phyloP scores from a whole-genome alignment of 2,329 filamentous ascomycete genomes.

The Stagonosporopsis rhizophila region DNA sequence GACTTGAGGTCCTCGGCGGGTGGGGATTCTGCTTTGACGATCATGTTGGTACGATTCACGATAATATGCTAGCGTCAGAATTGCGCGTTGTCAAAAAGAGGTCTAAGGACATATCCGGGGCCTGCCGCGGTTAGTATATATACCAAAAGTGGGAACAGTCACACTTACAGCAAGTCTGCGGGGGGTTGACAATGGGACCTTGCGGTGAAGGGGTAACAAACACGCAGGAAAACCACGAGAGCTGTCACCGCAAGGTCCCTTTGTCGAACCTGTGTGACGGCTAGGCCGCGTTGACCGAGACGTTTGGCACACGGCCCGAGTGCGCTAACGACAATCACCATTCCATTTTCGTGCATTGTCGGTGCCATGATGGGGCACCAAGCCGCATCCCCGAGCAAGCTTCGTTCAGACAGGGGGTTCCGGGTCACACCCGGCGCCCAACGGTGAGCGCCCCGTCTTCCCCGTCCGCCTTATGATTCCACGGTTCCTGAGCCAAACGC shows the following conservation, averaged over 20 bases:
- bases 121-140: constrained; percentile 32
- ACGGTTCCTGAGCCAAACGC: constrained; percentile 27
- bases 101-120: constrained; percentile 30
- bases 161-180: constrained; percentile 25
- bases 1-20: constrained; percentile 27
- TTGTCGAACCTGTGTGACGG: constrained; percentile 37
- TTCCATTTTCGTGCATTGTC: constrained; percentile 17
- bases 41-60: constrained; percentile 32
- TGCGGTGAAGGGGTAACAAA: constrained; percentile 33
- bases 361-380: constrained; percentile 8
- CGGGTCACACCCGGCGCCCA: constrained; percentile 23
- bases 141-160: constrained; percentile 25
- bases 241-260: constrained; percentile 40
- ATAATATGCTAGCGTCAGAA: constrained; percentile 27
- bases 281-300: constrained; percentile 34
- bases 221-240: constrained; percentile 36
- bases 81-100: constrained; percentile 29
- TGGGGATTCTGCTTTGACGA: constrained; percentile 33
- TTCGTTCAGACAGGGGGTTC: constrained; percentile 17
- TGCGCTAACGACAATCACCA: constrained; percentile 23
- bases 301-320: constrained; percentile 37
- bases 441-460: constrained; percentile 30
- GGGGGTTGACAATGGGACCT: constrained; percentile 17
- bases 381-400: constrained; percentile 22
- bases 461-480: constrained; percentile 36